phyloP scores from a whole-genome alignment of 106 monocot species.

The Phalaenopsis equestris region DNA sequence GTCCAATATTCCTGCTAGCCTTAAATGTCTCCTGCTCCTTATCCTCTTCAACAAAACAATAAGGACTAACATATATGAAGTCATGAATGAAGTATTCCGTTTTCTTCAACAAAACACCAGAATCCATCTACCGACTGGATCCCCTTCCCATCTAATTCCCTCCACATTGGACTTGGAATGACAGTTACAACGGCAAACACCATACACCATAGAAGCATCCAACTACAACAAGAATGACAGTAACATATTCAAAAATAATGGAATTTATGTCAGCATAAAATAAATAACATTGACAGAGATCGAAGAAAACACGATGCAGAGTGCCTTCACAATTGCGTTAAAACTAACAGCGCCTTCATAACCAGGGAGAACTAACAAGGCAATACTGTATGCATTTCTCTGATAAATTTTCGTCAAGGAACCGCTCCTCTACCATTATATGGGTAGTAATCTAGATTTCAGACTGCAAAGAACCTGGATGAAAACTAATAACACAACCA shows the following conservation, averaged over 20 bases:
- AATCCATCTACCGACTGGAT: slow-evolving; percentile 29
- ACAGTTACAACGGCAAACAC: not conserved
- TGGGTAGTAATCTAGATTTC: too few relatives aligned
- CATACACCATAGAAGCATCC: not conserved
- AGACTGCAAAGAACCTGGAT: too few relatives aligned
- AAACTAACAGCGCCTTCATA: not conserved
- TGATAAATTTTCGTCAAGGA: too few relatives aligned
- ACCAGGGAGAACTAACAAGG: not conserved
- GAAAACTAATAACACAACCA: too few relatives aligned
- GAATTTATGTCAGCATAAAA: not conserved
- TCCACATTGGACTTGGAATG: slow-evolving; percentile 22
- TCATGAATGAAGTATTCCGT: slow-evolving; percentile 57
- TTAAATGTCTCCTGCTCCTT: slow-evolving; percentile 58
- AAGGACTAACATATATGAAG: slow-evolving; percentile 63
- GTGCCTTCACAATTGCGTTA: not conserved
- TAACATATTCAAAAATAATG: not conserved
- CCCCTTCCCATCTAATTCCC: slow-evolving; percentile 60
- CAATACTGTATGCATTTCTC: not conserved
- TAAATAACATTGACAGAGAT: too few relatives aligned
- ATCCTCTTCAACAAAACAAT: slow-evolving; percentile 47
- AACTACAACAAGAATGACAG: too few relatives aligned
- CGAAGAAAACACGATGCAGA: not conserved
- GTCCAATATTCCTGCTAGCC: slow-evolving; percentile 77
- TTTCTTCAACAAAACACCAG: slow-evolving; percentile 63
- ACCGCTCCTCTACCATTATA: too few relatives aligned